Evolutionary conservation across 768 basidiomycete genomes (phyloP), one percentile per base, ranked within the genome.

Genomic region (Rhizopogon salebrosus): DNA sequence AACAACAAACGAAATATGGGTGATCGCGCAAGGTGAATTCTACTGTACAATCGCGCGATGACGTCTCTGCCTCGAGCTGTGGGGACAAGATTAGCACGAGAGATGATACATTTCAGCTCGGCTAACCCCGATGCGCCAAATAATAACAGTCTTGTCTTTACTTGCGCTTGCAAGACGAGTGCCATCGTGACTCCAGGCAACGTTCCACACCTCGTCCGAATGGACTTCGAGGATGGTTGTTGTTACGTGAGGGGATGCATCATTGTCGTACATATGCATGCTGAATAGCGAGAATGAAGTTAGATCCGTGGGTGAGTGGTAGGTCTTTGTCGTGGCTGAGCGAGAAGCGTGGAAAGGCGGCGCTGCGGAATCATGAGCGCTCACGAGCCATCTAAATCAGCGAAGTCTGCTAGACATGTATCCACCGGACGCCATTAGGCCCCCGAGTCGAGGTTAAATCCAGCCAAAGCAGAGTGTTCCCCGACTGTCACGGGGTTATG

Each of bases 181-280:
- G 2, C 97, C 97, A 64, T 87, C 85, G 60, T 90, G 91, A 68
- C 93, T 95, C 95, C 95, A 99, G 64, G 87, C 88, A 54, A 98
- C 70, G 64, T 89, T 85, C 95, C 95, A 98, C 38, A 99, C 94
- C 66, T 99, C 93, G 64, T 98, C 92, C 10, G 76, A 79, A 68
- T 98, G 95, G 27, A 85, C 90, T 41, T 85, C 80, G 54, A 98
- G 73, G 49, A 94, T 85, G 24, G 88, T 86, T 3, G 92, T 94
- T 11, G 90, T 94, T 23, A 87, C 75, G 40, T 81, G 80, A 7
- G 97, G 97, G 71, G 98, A 98, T 36, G 80, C 79, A 23, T 81
- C 79, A 62, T 85, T 80, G 56, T 84, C 80, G 71, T 94, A 97
- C 49, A 80, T 72, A 64, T 95, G 92, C 67, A 98, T 93, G 42